Evolutionary conservation across 2,329 filamentous ascomycete species (phyloP).

Genomic region (Cercospora brassicicola): DNA sequence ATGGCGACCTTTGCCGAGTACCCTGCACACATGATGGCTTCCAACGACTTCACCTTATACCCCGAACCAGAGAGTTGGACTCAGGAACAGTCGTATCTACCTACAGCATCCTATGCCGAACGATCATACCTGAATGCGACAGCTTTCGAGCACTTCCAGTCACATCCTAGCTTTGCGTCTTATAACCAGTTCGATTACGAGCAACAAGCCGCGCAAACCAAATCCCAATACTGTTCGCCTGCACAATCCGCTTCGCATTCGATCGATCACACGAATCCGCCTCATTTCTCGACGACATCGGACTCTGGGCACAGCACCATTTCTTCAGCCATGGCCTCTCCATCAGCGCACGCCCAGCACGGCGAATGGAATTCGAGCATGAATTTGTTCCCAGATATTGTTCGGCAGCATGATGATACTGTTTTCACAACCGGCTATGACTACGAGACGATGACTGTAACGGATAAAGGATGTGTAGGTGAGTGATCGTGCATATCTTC

Average conservation of each 20-base stretch:
- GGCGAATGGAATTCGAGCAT: slow-evolving; percentile 57
- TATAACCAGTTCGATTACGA: slow-evolving; percentile 42
- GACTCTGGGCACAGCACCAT: slow-evolving; percentile 52
- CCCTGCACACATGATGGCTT: slow-evolving; percentile 31
- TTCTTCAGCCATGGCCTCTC: slow-evolving; percentile 54
- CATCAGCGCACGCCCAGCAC: slow-evolving; percentile 61
- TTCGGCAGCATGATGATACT: slow-evolving; percentile 58
- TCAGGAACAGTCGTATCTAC: slow-evolving; percentile 33
- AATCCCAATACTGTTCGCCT: slow-evolving; percentile 48
- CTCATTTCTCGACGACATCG: slow-evolving; percentile 50
- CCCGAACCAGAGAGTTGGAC: slow-evolving; percentile 36
- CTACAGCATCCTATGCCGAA: slow-evolving; percentile 30
- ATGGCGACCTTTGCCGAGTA: slow-evolving; percentile 39
- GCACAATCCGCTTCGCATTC: slow-evolving; percentile 47
- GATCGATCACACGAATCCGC: slow-evolving; percentile 47
- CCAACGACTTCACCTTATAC: slow-evolving; percentile 39
- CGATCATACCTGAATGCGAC: slow-evolving; percentile 33
- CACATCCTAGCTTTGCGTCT: slow-evolving; percentile 37
- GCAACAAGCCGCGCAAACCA: slow-evolving; percentile 41
- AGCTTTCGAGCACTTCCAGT: slow-evolving; percentile 42
- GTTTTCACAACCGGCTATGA: slow-evolving; percentile 60
- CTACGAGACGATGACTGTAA: slow-evolving; percentile 50
- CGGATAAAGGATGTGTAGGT: slow-evolving; percentile 53
- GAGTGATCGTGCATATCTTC: slow-evolving; percentile 40
- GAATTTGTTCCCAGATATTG: slow-evolving; percentile 61